These are phyloP conservation scores for Candida sp. DNA, from an alignment of 1,139 yeast genomes.

Conservation along the genomic window DNA sequence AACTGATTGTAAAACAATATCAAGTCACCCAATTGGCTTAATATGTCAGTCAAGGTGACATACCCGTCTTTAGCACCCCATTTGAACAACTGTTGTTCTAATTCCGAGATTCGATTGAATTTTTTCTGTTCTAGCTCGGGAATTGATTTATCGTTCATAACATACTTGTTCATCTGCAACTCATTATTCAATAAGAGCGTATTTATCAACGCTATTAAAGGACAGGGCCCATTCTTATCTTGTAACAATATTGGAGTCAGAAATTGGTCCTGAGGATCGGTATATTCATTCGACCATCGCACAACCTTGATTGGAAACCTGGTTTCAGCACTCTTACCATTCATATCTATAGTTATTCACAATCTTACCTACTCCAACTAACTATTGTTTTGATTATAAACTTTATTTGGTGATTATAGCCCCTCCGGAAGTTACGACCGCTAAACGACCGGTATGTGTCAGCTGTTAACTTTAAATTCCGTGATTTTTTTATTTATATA, in stretches of 20 bases:
- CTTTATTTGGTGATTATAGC: not conserved
- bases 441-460: not conserved
- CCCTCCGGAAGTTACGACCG: not conserved
- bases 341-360: not conserved
- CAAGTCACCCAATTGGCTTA: constrained; percentile 46
- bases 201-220: constrained; percentile 78
- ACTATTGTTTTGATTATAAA: too few relatives aligned
- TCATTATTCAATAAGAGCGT: constrained; percentile 54
- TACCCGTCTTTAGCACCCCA: constrained; percentile 15
- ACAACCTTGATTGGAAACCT: constrained; percentile 20
- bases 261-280: constrained; percentile 21
- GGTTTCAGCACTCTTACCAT: not conserved
- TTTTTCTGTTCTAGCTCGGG: constrained; percentile 3
- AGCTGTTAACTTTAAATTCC: not conserved
- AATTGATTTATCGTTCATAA: constrained; percentile 6
- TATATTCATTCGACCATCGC: constrained; percentile 18
- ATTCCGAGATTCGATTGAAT: constrained; percentile 11
- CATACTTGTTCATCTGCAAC: constrained; percentile 12
- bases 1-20: constrained; percentile 22
- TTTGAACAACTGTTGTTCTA: constrained; percentile 23
- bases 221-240: constrained; percentile 86
- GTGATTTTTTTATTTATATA: too few relatives aligned
- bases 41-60: constrained; percentile 28
- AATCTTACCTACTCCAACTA: too few relatives aligned
- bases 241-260: constrained; percentile 68